Conservation (phyloP, 139 green algal species). For the Desmodesmus armatus region DNA sequence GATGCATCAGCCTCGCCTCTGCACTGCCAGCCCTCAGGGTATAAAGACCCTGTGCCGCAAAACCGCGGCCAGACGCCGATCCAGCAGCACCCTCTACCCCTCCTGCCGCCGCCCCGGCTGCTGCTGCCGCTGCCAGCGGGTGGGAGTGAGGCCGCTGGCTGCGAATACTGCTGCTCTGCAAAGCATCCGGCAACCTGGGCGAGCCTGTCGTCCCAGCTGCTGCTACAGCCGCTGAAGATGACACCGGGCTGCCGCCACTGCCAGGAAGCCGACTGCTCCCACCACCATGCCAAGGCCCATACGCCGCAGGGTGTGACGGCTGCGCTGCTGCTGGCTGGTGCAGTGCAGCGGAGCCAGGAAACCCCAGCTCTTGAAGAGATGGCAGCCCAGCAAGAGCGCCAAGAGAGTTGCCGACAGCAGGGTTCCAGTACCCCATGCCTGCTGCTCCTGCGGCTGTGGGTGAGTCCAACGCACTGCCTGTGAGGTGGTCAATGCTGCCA, state of each 20-base stretch:
- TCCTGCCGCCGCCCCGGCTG: not conserved
- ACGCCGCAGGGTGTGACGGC: not conserved
- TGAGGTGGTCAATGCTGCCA: conserved; percentile 45
- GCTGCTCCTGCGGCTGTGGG: not conserved
- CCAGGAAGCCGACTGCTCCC: not conserved
- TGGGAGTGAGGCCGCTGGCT: not conserved
- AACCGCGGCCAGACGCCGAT: not conserved
- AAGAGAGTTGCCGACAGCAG: not conserved
- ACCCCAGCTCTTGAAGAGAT: not conserved
- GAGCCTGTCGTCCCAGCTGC: not conserved
- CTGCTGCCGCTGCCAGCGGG: not conserved
- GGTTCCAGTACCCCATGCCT: not conserved
- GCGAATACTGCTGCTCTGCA: too few species aligned
- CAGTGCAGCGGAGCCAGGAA: not conserved
- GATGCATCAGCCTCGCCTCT: not conserved
- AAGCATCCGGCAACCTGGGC: not conserved
- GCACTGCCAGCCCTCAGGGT: conserved; percentile 9
- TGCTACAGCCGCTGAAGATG: not conserved
- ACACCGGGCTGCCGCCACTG: not conserved
- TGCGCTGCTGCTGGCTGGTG: not conserved
- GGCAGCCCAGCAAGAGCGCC: not conserved
- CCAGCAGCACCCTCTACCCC: not conserved
- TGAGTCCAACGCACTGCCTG: not conserved
- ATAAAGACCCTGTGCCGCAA: not conserved
- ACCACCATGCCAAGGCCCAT: not conserved